Base-by-base conservation (phyloP, 768 basidiomycete genomes). In the Hemileccinum rubropunctum region DNA sequence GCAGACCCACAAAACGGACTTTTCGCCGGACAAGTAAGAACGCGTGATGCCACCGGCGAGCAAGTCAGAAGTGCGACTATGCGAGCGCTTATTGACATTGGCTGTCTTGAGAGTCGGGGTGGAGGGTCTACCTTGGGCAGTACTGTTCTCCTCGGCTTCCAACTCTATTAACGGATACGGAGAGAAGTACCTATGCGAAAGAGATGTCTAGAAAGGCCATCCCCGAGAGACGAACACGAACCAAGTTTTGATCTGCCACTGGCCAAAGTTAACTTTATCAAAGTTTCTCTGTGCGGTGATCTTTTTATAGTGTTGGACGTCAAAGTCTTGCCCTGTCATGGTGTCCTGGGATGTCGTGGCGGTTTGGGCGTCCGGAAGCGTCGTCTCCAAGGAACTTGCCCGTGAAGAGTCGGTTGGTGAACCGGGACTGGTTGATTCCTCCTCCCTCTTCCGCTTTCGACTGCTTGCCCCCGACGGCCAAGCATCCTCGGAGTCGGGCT, bases 191-290 rank as follows among this genome's bases (percentile, higher is more conserved):
- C 93, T 94, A 54, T 5, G 36, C 8, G 15, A 46, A 28, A 26
- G 17, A 39, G 11, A 12, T 40, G 20, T 51, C 27, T 32, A 46
- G 39, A 17, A 17, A 47, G 17, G 12, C 39, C 18, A 21, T 37
- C 35, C 4, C 41, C 18, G 41, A 54, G 38, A 37, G 37, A 52
- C 38, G 38, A 38, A 40, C 40, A 73, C 83, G 58, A 58, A 92
- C 93, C 93, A 95, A 9, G 92, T 91, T 64, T 84, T 86, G 60
- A 97, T 89, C 64, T 87, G 78, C 82, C 87, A 94, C 23, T 83
- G 75, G 38, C 90, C 91, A 68, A 93, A 91, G 59, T 83, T 79
- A 54, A 95, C 90, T 60, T 80, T 82, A 52, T 93, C 91, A 62
- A 94, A 92, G 64, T 95, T 97, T 52, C 89, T 77, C 58, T 84